phyloP scores from a whole-genome alignment of 192 early-diverging fungal species.

The Irineochytrium annulatum region DNA sequence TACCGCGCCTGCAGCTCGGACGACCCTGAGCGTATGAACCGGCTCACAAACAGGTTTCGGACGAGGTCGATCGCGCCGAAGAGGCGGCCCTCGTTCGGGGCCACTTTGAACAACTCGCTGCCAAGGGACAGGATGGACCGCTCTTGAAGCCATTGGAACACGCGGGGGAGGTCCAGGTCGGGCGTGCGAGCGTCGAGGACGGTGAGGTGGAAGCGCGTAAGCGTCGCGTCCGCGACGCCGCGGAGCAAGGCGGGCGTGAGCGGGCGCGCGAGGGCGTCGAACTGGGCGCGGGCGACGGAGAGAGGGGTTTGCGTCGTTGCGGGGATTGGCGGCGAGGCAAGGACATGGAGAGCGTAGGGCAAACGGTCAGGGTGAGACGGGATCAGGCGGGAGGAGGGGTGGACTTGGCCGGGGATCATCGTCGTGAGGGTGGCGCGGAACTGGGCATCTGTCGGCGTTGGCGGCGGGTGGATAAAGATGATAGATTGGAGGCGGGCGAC shows the following conservation, averaged over 20 bases:
- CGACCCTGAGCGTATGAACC: too few species aligned
- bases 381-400: not conserved
- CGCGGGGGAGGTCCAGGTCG: not conserved
- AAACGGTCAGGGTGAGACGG: constrained; percentile 2
- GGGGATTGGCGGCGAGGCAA: not conserved
- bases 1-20: too few species aligned
- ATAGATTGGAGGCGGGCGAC: not conserved
- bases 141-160: constrained; percentile 6
- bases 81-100: too few species aligned
- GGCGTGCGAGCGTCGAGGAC: not conserved
- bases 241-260: not conserved
- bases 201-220: not conserved
- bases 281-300: not conserved
- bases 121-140: too few species aligned
- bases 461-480: too few species aligned
- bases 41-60: too few species aligned
- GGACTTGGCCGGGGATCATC: not conserved
- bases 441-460: not conserved
- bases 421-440: not conserved
- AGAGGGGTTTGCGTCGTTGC: not conserved
- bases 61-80: too few species aligned
- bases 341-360: not conserved
- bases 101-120: too few species aligned
- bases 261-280: not conserved
- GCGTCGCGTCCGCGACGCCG: not conserved